Conservation (phyloP, 2,329 filamentous ascomycete genomes). For the Colletotrichum liriopes region DNA sequence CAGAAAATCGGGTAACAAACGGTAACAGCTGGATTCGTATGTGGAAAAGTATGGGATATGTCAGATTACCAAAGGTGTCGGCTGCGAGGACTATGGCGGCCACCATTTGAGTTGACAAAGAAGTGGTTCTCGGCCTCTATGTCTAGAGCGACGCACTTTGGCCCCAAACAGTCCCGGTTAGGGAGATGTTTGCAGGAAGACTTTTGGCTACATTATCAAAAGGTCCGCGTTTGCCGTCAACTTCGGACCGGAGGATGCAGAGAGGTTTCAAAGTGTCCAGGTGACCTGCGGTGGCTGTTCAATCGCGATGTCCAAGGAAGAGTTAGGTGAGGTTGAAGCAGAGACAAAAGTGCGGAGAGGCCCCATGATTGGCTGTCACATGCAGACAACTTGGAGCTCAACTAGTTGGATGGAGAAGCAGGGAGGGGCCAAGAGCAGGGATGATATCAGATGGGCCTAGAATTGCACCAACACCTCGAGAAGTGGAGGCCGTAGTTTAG, state of each 20-base stretch:
- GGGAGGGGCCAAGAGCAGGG: constrained; percentile 25
- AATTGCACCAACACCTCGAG: constrained; percentile 21
- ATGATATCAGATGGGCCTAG: constrained; percentile 28
- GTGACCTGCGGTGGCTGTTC: constrained; percentile 21
- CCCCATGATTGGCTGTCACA: constrained; percentile 39
- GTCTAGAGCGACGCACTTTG: not conserved
- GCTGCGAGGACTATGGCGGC: not conserved
- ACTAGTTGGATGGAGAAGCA: constrained; percentile 5
- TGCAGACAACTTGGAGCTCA: constrained; percentile 28
- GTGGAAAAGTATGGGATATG: not conserved
- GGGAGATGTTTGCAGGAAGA: not conserved
- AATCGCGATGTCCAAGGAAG: constrained; percentile 1
- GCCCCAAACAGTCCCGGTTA: not conserved
- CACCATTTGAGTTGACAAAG: not conserved
- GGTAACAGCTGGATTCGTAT: not conserved
- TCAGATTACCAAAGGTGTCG: not conserved
- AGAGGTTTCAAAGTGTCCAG: constrained; percentile 3
- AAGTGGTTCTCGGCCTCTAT: not conserved
- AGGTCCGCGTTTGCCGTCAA: not conserved
- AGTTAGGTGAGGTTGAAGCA: constrained; percentile 31
- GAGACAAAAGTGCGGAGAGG: not conserved
- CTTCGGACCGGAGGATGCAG: not conserved
- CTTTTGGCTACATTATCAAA: not conserved
- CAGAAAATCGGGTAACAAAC: not conserved
- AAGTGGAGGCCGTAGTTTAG: constrained; percentile 33